A percentile compares a stretch with the other conserved stretches of the same genome.
These are phyloP conservation scores for Rhododendron vialii DNA, from an alignment of 148 eudicot genomes.

Conservation along the genomic window DNA sequence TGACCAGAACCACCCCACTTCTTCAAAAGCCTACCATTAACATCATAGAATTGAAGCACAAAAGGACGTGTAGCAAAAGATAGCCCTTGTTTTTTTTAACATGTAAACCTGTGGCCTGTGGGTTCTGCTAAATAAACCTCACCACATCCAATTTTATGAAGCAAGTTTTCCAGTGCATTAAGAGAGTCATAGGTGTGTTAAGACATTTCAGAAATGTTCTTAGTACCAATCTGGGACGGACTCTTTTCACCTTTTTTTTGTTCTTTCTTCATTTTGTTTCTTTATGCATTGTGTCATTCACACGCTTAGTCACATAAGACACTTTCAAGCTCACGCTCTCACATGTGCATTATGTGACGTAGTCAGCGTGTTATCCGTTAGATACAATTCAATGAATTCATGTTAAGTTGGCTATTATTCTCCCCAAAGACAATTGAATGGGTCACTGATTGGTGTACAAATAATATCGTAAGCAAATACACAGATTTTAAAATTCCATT, in stretches of 20 bases:
- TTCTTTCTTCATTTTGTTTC: too few species aligned
- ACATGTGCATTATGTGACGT: too few species aligned
- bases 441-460: not conserved
- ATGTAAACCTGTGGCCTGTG: not conserved
- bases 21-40: not conserved
- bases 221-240: not conserved
- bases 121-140: not conserved
- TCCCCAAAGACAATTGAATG: not conserved
- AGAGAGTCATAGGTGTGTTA: not conserved
- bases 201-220: not conserved
- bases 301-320: not conserved
- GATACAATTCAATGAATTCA: not conserved
- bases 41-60: not conserved
- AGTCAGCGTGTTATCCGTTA: not conserved
- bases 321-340: too few species aligned
- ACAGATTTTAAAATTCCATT: not conserved
- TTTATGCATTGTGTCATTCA: not conserved
- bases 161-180: not conserved
- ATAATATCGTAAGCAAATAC: not conserved
- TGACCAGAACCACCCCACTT: not conserved
- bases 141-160: not conserved
- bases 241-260: not conserved
- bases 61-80: not conserved
- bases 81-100: not conserved
- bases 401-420: not conserved